Base-by-base conservation (phyloP, 2,329 filamentous ascomycete genomes). In the Hypoxylon sp. region DNA sequence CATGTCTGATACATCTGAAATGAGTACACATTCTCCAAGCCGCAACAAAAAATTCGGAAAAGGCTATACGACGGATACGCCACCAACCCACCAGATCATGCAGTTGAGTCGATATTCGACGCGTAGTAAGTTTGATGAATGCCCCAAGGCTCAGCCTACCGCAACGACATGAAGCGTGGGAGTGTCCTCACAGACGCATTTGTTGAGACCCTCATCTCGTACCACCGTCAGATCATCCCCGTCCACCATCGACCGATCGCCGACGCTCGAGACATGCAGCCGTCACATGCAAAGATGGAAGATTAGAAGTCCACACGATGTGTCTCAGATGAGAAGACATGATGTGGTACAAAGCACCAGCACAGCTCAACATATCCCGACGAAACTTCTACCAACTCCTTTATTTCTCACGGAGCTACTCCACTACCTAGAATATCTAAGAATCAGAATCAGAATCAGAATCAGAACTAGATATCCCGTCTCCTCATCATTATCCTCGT, bases 151-250 rank as follows among this genome's bases (percentile, higher is more conserved):
- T 10, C 44, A 11, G 13, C 22, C 54, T 57, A 31, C 40, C 17
- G 7, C 27, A 48, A 33, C 55, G 17, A 27, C 11, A 25, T 35
- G n/a, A 33, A 48, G 11, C 55, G 33, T 31, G 22, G 7, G 48
- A 50, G 14, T 50, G 25, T 17, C 14, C 27, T 54, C 33, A 14
- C 13, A 51, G n/a, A 14, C 31, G 6, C 11, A 17, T 25, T 61
- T 55, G 49, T 64, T 51, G 46, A 64, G 55, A 8, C 14, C 25
- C 64, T 54, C 44, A 40, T 25, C 56, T 58, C 66, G 31, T 58
- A 11, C 57, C 61, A 68, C 17, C 25, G 61, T 68, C 66, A 22
- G 31, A 50, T 62, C 53, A 68, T 54, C n/a, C 14, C 7, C 20
- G 22, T 61, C 44, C 31, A n/a, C 27, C 31, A 59, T 44, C 66